These are phyloP conservation scores for Naganishia vaughanmartiniae DNA, from an alignment of 768 basidiomycete species.

Conservation along the genomic window DNA sequence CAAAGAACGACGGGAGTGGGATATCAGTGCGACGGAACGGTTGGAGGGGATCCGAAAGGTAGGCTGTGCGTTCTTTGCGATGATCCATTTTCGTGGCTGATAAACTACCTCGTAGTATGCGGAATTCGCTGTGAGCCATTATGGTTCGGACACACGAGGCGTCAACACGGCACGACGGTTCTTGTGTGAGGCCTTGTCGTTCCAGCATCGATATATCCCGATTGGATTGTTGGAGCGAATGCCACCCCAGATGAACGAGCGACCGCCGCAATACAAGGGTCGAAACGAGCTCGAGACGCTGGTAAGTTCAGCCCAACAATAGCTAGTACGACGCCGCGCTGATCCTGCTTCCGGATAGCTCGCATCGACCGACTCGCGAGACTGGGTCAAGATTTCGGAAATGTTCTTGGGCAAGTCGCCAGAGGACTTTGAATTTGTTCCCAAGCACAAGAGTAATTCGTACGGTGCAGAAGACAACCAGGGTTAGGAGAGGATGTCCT, in stretches of 20 bases:
- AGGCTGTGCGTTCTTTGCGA: conserved; percentile 35
- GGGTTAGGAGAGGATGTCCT: conserved; percentile 16
- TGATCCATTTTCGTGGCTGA: too few species aligned
- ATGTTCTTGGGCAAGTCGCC: conserved; percentile 90
- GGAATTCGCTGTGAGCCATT: conserved; percentile 76
- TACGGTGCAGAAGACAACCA: conserved; percentile 50
- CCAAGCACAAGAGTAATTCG: conserved; percentile 89
- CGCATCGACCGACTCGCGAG: conserved; percentile 70
- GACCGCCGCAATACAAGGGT: conserved; percentile 81
- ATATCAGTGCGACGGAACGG: conserved; percentile 79
- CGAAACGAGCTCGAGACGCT: conserved; percentile 86
- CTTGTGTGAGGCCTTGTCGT: conserved; percentile 90
- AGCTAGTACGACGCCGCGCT: neutral
- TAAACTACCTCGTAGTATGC: conserved; percentile 61
- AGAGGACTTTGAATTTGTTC: conserved; percentile 76
- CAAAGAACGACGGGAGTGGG: conserved; percentile 88
- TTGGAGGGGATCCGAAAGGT: conserved; percentile 76
- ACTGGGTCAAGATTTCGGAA: conserved; percentile 91
- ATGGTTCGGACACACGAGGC: conserved; percentile 59
- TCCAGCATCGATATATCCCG: conserved; percentile 93
- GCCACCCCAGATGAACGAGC: conserved; percentile 81
- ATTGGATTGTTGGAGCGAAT: conserved; percentile 82
- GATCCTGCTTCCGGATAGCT: conserved; percentile 49
- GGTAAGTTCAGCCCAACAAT: neutral
- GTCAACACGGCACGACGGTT: conserved; percentile 88